These are phyloP conservation scores for Globisporangium emineosum DNA, from an alignment of 352 stramenopile species.

Conservation along the genomic window DNA sequence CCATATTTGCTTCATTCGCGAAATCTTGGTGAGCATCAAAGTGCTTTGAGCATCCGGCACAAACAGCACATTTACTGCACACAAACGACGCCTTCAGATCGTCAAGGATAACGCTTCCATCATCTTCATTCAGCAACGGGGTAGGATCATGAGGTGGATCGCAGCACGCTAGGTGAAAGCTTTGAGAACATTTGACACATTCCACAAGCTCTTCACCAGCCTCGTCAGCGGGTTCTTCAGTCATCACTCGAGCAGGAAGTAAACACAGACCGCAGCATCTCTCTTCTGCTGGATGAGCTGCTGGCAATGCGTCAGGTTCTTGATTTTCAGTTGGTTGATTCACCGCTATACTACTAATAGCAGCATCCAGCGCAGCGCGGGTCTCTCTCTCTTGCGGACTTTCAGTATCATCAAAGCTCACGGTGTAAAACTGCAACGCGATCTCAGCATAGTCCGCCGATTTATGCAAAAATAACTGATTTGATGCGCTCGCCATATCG, in stretches of 20 bases:
- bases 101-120: slow-evolving; percentile 49
- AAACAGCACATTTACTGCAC: slow-evolving; percentile 60
- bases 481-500: background rate
- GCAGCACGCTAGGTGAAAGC: slow-evolving; percentile 72
- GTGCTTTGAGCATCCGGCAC: slow-evolving; percentile 46
- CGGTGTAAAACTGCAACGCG: slow-evolving; percentile 10
- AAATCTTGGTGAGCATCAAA: slow-evolving; percentile 2
- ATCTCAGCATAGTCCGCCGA: slow-evolving; percentile 11
- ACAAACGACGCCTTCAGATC: slow-evolving; percentile 71
- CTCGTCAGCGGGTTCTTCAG: background rate
- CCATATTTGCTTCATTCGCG: slow-evolving; percentile 1
- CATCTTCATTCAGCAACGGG: slow-evolving; percentile 52
- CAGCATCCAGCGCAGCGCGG: slow-evolving; percentile 12
- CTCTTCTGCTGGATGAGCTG: slow-evolving; percentile 3
- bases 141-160: slow-evolving; percentile 65
- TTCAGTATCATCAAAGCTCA: slow-evolving; percentile 1
- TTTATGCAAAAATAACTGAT: slow-evolving; percentile 12
- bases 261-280: slow-evolving; percentile 23
- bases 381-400: slow-evolving; percentile 12
- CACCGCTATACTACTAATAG: slow-evolving; percentile 6
- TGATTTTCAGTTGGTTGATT: background rate
- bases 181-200: slow-evolving; percentile 49
- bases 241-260: slow-evolving; percentile 14
- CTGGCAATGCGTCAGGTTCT: background rate
- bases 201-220: slow-evolving; percentile 39